Percentiles rank a stretch among this genome's conserved stretches.
These are phyloP conservation scores for Zasmidium citrigriseum DNA, from an alignment of 2,329 filamentous ascomycete species.

Conservation along the genomic window DNA sequence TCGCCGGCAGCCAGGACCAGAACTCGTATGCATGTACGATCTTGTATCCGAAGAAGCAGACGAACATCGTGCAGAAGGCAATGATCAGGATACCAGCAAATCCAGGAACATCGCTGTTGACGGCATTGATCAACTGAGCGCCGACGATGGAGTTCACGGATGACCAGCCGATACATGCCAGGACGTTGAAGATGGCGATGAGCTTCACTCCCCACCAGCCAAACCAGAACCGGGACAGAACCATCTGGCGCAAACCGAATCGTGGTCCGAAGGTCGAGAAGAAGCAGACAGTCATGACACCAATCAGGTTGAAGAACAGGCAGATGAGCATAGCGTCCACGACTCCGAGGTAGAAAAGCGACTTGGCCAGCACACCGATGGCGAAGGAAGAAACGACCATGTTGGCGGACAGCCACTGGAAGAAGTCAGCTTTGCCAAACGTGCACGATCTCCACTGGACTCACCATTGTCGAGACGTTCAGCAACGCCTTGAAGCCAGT, in stretches of 20 bases:
- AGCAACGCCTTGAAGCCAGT: constrained; percentile 54
- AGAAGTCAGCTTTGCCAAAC: constrained; percentile 10
- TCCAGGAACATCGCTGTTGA: constrained; percentile 69
- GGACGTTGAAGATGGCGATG: constrained; percentile 68
- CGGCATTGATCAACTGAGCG: constrained; percentile 73
- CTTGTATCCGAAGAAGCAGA: constrained; percentile 75
- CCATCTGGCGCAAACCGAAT: constrained; percentile 78
- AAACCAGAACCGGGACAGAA: constrained; percentile 76
- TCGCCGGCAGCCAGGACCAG: constrained; percentile 72
- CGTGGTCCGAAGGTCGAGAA: constrained; percentile 75
- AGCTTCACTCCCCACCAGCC: constrained; percentile 49
- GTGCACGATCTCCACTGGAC: not conserved
- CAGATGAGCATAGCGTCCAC: constrained; percentile 71
- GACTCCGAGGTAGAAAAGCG: constrained; percentile 70
- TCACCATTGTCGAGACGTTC: constrained; percentile 71
- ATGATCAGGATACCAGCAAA: constrained; percentile 76
- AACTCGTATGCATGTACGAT: constrained; percentile 77
- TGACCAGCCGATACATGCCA: constrained; percentile 74
- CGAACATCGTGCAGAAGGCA: constrained; percentile 64
- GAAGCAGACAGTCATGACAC: constrained; percentile 71
- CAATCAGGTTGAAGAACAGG: constrained; percentile 74
- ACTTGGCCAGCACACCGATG: constrained; percentile 70
- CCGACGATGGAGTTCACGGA: constrained; percentile 79
- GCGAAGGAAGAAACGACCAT: constrained; percentile 77
- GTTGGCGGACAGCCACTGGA: constrained; percentile 74